Base-by-base conservation (phyloP, 2,329 filamentous ascomycete species). In the Sphaerostilbella broomeana region DNA sequence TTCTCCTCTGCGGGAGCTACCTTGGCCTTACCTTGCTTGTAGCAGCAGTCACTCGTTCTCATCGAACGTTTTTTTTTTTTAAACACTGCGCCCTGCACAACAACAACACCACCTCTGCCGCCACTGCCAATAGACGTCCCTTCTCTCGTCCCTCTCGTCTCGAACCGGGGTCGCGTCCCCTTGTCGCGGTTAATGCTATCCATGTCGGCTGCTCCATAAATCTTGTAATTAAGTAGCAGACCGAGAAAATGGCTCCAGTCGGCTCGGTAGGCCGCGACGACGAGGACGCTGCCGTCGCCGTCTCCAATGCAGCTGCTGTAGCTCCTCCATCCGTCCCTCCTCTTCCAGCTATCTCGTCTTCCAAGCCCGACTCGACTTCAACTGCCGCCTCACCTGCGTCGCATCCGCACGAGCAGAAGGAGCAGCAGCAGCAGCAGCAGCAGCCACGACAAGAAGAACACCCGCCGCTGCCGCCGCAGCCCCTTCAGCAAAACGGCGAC, bases 121-220 rank as follows among this genome's bases (percentile, higher is more conserved):
- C 34, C 25, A 33, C 34, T 28, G 29, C 28, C 37, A n/a, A 12
- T 19, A 26, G 17, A 35, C 25, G 28, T 28, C 35, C 39, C 40
- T 38, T 20, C 27, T 38, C 35, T 42, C 35, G 34, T 42, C 24
- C 36, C 35, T 29, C 45, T 50, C 50, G 40, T 52, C 45, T 45
- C 51, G 47, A 47, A 46, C 55, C 51, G 52, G 55, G 55, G 55
- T 58, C 51, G 49, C 47, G 38, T 53, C 52, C 47, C 43, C 43
- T 41, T 43, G 43, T 44, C 43, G 33, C 47, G 44, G 45, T 53
- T 57, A 34, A 38, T 25, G 33, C 21, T 26, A 40, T 41, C 38
- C 52, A 57, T 58, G 49, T 57, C 51, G 47, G 47, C 52, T 53
- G 57, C 58, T 59, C 58, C 58, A 61, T 60, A 60, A 61, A 57